phyloP scores from a whole-genome alignment of 495 filamentous ascomycete genomes.

The Physcia stellaris region DNA sequence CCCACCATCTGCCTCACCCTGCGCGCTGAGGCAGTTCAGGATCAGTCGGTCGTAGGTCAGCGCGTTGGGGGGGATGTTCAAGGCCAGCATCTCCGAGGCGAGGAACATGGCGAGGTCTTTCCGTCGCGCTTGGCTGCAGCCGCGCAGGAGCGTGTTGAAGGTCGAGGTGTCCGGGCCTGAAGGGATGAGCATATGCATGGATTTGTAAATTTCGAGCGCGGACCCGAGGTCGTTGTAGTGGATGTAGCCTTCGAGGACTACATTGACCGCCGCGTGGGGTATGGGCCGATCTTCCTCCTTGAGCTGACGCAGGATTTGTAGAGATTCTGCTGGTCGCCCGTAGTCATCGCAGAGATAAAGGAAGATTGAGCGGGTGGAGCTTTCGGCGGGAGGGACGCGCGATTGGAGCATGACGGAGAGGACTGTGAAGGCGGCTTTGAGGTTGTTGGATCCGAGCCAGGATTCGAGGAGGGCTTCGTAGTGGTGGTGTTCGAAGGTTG shows the following conservation, averaged over 20 bases:
- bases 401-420: slow-evolving; percentile 41
- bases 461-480: slow-evolving; percentile 64
- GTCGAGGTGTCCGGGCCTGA: slow-evolving; percentile 43
- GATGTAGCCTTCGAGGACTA: slow-evolving; percentile 43
- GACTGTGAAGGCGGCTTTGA: slow-evolving; percentile 22
- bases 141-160: slow-evolving; percentile 54
- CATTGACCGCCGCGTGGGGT: slow-evolving; percentile 45
- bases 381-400: slow-evolving; percentile 34
- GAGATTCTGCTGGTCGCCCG: slow-evolving; percentile 26
- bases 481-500: slow-evolving; percentile 41
- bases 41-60: slow-evolving; percentile 58
- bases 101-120: slow-evolving; percentile 53
- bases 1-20: slow-evolving; percentile 18
- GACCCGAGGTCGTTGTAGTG: slow-evolving; percentile 22
- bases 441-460: slow-evolving; percentile 40
- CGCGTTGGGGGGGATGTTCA: slow-evolving; percentile 42
- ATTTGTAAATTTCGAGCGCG: slow-evolving; percentile 58
- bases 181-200: slow-evolving; percentile 46
- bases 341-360: slow-evolving; percentile 24
- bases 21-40: slow-evolving; percentile 37
- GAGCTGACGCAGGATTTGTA: slow-evolving; percentile 40
- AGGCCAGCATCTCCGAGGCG: slow-evolving; percentile 56
- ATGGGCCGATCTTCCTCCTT: slow-evolving; percentile 28
- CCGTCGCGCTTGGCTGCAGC: slow-evolving; percentile 35
- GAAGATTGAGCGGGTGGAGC: slow-evolving; percentile 46